Evolutionary conservation across 345 rosid species (phyloP), one percentile per base, ranked within the genome.

Genomic region (Balakata baccata): DNA sequence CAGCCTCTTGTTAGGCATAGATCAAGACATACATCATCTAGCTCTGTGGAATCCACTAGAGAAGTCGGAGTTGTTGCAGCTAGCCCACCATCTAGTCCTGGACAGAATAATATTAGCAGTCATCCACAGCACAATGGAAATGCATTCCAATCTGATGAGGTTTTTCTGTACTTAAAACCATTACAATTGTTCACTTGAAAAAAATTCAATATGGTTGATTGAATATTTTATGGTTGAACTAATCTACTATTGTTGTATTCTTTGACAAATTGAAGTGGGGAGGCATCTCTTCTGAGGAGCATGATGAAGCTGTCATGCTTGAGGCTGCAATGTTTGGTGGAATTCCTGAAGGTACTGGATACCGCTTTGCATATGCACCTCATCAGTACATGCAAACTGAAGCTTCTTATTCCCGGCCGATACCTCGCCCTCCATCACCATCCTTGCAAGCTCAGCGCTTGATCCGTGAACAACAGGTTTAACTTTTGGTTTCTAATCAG

Each of bases 281-380:
- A 76, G 97, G 98, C 87, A 90, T 96, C 70, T 96, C 99, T 61
- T 91, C 99, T 1, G 89, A 82, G 89, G 99, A 96, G 79, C 99
- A 93, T 79, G 99, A 93, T 84, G 99, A 96, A 77, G 98, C 99
- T 57, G 98, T 96, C 72, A 96, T 96, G 99, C 99, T 96, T 41
- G 99, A 96, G 82, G 98, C 99, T 81, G 99, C 99, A 77, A 96
- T 96, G 97, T 96, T 96, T 70, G 99, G 99, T 76, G 99, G 99
- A 74, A 81, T 96, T 75, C 96, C 99, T 77, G 99, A 93, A 73
- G 84, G 69, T 70, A 77, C 88, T 73, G 92, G 85, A 71, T 96
- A 91, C 77, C 83, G 69, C 71, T 83, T 75, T 74, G 77, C 86
- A 54, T 83, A 84, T 81, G 86, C 85, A 73, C 93, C 96, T 75